These are phyloP conservation scores for Cadophora malorum DNA, from an alignment of 2,329 filamentous ascomycete species.

Conservation along the genomic window DNA sequence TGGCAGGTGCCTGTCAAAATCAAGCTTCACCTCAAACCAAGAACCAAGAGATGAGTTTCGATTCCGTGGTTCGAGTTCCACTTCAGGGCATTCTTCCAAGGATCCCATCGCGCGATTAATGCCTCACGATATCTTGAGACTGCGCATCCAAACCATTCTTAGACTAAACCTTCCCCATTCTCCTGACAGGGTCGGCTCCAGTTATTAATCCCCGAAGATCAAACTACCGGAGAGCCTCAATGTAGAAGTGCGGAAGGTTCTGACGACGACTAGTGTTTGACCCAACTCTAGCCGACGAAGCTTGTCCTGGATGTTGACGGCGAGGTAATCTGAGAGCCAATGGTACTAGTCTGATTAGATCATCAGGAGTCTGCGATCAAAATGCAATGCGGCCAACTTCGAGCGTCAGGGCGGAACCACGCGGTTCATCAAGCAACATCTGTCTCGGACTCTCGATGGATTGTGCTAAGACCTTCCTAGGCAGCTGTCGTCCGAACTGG, in stretches of 20 bases:
- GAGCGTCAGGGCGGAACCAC: background rate
- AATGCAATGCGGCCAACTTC: background rate
- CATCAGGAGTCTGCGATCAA: constrained; percentile 1
- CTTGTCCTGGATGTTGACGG: constrained; percentile 3
- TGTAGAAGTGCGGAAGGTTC: constrained; percentile 3
- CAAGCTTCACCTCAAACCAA: constrained; percentile 14
- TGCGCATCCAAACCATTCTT: constrained; percentile 16
- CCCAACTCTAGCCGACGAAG: background rate
- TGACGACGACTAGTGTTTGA: constrained; percentile 18
- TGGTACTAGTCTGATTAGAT: background rate
- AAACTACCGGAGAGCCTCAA: constrained; percentile 9
- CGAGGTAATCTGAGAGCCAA: background rate
- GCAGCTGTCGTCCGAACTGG: constrained; percentile 15
- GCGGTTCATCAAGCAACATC: constrained; percentile 19
- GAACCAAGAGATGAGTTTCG: constrained; percentile 12
- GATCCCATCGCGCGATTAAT: constrained; percentile 12
- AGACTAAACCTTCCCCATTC: constrained; percentile 27
- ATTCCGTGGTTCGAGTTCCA: constrained; percentile 11
- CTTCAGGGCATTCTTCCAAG: background rate
- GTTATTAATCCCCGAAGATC: background rate
- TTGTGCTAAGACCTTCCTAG: background rate
- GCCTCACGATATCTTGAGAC: constrained; percentile 13
- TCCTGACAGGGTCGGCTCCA: constrained; percentile 12
- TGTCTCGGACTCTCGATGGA: constrained; percentile 17
- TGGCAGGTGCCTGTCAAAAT: constrained; percentile 1